Base-by-base conservation (phyloP, 2,329 filamentous ascomycete genomes). In the Lasiodiplodia sp. region DNA sequence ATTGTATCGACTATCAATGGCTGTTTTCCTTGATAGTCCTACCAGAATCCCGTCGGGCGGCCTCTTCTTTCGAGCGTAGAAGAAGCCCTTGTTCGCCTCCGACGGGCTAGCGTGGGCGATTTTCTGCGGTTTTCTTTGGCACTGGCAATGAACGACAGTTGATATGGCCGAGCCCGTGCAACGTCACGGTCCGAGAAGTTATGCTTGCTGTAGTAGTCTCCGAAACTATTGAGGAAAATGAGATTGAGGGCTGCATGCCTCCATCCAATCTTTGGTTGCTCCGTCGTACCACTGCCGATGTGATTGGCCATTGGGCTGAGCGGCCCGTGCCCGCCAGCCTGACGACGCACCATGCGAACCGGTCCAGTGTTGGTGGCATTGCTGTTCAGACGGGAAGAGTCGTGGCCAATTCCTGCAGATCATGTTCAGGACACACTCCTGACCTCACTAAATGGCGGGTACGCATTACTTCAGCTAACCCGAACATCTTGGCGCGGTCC, bases 181-280 rank as follows among this genome's bases (percentile, higher is more conserved):
- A 25, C 23, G 16, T 12, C 60, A 47, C 37, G 60, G 51, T 64
- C 47, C n/a, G 47, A 64, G 60, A 49, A 64, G 60, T 64, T 64
- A 38, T 51, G 60, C 60, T 64, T 47, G 60, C 18, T 64, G 60
- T 64, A 64, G 60, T 64, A 52, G 51, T 64, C 60, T 52, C 18
- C 60, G 60, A 52, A 52, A 64, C 28, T 63, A 64, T 64, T 28
- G n/a, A 52, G 31, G 28, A 52, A 64, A 64, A 52, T 51, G 28
- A 52, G 60, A 51, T 64, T 21, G 60, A 34, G 28, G 47, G 4
- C 18, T 28, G 6, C 18, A 64, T 28, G 60, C 47, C 25, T 49
- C 47, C 28, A 52, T 64, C 47, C 60, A 64, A 64, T 64, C 47
- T 64, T 64, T 49, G 60, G 60, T 21, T 64, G 60, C 47, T 64